phyloP scores from a whole-genome alignment of 495 filamentous ascomycete genomes.

The Stereocaulon alpinum region DNA sequence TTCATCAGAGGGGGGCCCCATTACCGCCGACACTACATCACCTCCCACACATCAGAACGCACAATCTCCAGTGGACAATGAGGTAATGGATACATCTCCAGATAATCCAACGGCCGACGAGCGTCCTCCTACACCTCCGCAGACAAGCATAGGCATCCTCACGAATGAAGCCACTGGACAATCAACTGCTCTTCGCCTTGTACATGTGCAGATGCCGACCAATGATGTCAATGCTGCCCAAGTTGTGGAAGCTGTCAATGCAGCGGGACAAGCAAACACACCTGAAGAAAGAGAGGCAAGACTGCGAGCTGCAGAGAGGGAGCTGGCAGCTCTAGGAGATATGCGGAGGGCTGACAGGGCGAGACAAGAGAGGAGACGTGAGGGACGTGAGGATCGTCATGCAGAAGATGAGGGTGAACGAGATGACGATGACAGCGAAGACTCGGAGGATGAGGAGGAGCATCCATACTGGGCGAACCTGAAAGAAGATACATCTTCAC shows the following conservation, averaged over 20 bases:
- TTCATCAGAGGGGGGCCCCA: background rate
- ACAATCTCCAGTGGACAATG: constrained; percentile 7
- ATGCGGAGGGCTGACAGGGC: background rate
- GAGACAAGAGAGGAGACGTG: constrained; percentile 4
- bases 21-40: background rate
- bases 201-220: constrained; percentile 1
- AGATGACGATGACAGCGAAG: constrained; percentile 18
- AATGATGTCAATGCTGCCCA: background rate
- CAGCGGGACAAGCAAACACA: background rate
- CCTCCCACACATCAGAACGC: too few relatives aligned
- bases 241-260: background rate
- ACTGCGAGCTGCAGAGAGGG: constrained; percentile 4
- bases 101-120: constrained; percentile 14
- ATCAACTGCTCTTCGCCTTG: constrained; percentile 10
- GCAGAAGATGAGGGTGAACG: constrained; percentile 13
- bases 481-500: constrained; percentile 46
- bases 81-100: constrained; percentile 23
- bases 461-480: constrained; percentile 40
- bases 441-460: constrained; percentile 29
- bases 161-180: constrained; percentile 5
- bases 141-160: background rate
- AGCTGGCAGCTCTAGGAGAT: constrained; percentile 2
- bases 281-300: constrained; percentile 3
- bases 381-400: constrained; percentile 13
- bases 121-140: background rate